Base-by-base conservation (phyloP, 306 rosid genomes). In the Inga leiocalycina region DNA sequence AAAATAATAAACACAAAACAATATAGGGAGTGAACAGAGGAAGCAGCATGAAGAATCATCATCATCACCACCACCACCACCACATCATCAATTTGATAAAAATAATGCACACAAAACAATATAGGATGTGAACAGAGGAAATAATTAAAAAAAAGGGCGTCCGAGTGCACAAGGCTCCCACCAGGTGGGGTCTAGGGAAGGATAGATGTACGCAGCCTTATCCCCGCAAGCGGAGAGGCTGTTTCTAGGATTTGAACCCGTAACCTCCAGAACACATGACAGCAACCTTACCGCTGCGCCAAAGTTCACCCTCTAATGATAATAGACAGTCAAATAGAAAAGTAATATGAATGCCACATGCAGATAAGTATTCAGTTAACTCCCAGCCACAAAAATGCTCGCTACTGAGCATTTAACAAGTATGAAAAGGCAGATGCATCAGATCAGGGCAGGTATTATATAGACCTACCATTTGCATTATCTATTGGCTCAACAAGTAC, bases 401-500 rank as follows among this genome's bases (percentile, higher is more conserved):
- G 6, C 46, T 24, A 56, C 17, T 7, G 24, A 35, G 61, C 57
- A 59, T 56, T 27, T 32, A n/a, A 66, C 62, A 43, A 56, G 14
- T 48, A 27, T 27, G 61, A 62, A 27, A 27, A 22, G 75, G 32
- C 49, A 70, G 32, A 39, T 13, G 41, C 41, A 22, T 24, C 34
- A 45, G 41, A 72, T 44, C 54, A 10, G 34, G 1, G 20, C 15
- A 41, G 54, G 75, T 11, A 43, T 39, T 64, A 54, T 41, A 85
- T 14, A 71, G 19, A 86, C 87, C 20, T 72, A 91, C 99, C 98
- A 80, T 95, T 92, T 56, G 98, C 97, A 80, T 95, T 93, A 83
- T 92, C 92, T 61, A 92, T 86, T 3, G 94, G 86, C 86, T 95
- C 99, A 72, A 95, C 99, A 51, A 95, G 99, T 62, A 85, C 75